These are phyloP conservation scores for Guadua angustifolia DNA, from an alignment of 176 grass and related monocot genomes.

Conservation along the genomic window DNA sequence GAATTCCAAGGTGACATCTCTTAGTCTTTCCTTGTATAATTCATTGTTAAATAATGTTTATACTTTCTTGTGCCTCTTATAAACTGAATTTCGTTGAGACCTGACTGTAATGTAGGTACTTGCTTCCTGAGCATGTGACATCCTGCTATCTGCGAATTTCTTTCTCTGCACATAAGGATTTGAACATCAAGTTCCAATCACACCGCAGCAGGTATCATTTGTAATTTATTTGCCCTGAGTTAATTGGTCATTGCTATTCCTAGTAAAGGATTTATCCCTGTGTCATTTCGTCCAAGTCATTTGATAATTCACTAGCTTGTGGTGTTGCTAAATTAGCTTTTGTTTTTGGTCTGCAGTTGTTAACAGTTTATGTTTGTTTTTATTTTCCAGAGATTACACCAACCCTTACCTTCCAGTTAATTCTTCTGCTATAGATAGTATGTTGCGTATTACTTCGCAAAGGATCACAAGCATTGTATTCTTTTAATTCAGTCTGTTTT, in stretches of 20 bases:
- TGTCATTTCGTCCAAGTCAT: slow-evolving; percentile 16
- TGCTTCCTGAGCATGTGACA: slow-evolving; percentile 84
- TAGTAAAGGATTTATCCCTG: slow-evolving; percentile 1
- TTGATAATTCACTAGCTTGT: slow-evolving; percentile 28
- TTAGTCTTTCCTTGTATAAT: slow-evolving; percentile 35
- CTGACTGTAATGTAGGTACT: slow-evolving; percentile 59
- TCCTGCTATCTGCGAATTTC: slow-evolving; percentile 82
- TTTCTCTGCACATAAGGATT: slow-evolving; percentile 91
- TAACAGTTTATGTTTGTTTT: slow-evolving; percentile 29
- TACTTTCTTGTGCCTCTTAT: slow-evolving; percentile 19
- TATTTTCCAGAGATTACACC: slow-evolving; percentile 84
- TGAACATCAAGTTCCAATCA: slow-evolving; percentile 98
- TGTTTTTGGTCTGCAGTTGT: slow-evolving; percentile 1
- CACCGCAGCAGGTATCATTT: slow-evolving; percentile 80
- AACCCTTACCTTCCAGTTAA: slow-evolving; percentile 97
- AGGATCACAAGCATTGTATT: slow-evolving; percentile 7
- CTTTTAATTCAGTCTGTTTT: slow-evolving; percentile 38
- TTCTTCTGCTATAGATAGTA: slow-evolving; percentile 78
- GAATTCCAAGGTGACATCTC: slow-evolving; percentile 78
- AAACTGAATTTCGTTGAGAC: slow-evolving; percentile 43
- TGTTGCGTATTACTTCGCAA: slow-evolving; percentile 58
- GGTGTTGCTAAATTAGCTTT: slow-evolving; percentile 28
- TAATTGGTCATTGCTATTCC: slow-evolving; percentile 15
- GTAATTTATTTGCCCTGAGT: slow-evolving; percentile 11
- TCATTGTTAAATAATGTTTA: background rate